phyloP scores from a whole-genome alignment of 345 rosid genomes.

The Eucalyptus camaldulensis region DNA sequence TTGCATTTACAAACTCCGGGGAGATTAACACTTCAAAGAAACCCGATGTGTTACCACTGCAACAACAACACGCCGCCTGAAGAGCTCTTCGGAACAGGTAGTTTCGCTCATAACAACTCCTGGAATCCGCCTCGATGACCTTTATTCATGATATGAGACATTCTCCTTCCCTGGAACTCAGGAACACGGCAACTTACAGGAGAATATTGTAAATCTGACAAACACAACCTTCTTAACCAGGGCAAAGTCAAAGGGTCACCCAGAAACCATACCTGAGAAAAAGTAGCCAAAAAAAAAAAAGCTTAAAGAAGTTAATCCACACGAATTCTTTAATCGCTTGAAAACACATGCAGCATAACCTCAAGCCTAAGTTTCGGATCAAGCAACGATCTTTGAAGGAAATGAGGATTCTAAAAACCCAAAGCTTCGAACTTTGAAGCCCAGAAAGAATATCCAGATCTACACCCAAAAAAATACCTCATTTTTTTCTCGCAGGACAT shows the following conservation, averaged over 20 bases:
- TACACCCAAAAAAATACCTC: not conserved
- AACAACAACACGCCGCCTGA: not conserved
- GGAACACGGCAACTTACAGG: not conserved
- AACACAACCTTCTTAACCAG: not conserved
- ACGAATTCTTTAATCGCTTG: not conserved
- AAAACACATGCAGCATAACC: not conserved
- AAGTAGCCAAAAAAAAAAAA: not conserved
- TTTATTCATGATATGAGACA: not conserved
- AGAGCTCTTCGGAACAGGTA: not conserved
- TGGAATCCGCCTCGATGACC: not conserved
- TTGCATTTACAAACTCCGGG: conserved; percentile 10
- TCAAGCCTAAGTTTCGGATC: not conserved
- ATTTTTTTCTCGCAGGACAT: not conserved
- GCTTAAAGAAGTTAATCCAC: not conserved
- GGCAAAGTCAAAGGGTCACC: not conserved
- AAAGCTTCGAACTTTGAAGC: not conserved
- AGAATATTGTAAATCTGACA: not conserved
- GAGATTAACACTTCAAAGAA: not conserved
- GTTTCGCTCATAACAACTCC: not conserved
- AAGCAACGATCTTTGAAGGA: not conserved
- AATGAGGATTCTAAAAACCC: not conserved
- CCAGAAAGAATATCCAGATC: not conserved
- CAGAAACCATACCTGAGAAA: not conserved
- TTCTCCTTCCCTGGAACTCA: not conserved
- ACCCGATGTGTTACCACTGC: not conserved